Percentiles rank a stretch among this genome's conserved stretches.
phyloP scores from a whole-genome alignment of 2,329 filamentous ascomycete genomes.

The Stachybotrys echinatus region DNA sequence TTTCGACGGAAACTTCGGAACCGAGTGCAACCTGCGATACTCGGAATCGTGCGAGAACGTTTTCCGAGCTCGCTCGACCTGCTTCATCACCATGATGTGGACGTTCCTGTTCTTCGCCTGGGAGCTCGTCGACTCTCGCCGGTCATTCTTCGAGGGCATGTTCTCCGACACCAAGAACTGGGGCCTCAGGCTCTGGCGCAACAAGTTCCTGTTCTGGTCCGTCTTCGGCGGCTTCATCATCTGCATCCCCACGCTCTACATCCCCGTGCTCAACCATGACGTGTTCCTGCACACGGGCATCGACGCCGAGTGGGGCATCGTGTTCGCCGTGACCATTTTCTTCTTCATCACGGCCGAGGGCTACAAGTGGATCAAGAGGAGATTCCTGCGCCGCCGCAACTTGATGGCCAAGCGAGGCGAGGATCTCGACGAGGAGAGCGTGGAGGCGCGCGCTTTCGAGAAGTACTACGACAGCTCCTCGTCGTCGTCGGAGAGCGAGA shows the following conservation, averaged over 20 bases:
- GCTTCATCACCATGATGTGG: constrained; percentile 64
- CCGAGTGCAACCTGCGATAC: constrained; percentile 52
- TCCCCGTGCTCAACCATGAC: constrained; percentile 58
- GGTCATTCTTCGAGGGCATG: constrained; percentile 58
- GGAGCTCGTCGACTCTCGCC: constrained; percentile 62
- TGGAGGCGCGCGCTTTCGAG: constrained; percentile 15
- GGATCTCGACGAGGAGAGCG: constrained; percentile 13
- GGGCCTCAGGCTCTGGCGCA: constrained; percentile 49
- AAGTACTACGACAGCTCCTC: constrained; percentile 2
- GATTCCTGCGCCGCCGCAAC: constrained; percentile 37
- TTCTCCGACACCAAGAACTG: constrained; percentile 47
- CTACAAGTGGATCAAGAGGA: constrained; percentile 64
- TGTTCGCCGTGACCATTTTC: constrained; percentile 53
- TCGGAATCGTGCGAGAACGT: constrained; percentile 47
- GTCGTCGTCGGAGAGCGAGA: neutral
- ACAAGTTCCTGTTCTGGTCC: constrained; percentile 46
- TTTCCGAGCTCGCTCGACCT: constrained; percentile 60
- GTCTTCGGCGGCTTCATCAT: constrained; percentile 49
- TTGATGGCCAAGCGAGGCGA: constrained; percentile 13
- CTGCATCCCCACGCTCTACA: constrained; percentile 59
- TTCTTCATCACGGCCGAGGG: constrained; percentile 61
- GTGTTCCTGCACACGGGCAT: constrained; percentile 65
- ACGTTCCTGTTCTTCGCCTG: constrained; percentile 64
- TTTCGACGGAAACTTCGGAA: constrained; percentile 48
- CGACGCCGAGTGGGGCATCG: constrained; percentile 64